These are phyloP conservation scores for Sugiyamaella pinicola DNA, from an alignment of 1,139 yeast genomes.

Conservation along the genomic window DNA sequence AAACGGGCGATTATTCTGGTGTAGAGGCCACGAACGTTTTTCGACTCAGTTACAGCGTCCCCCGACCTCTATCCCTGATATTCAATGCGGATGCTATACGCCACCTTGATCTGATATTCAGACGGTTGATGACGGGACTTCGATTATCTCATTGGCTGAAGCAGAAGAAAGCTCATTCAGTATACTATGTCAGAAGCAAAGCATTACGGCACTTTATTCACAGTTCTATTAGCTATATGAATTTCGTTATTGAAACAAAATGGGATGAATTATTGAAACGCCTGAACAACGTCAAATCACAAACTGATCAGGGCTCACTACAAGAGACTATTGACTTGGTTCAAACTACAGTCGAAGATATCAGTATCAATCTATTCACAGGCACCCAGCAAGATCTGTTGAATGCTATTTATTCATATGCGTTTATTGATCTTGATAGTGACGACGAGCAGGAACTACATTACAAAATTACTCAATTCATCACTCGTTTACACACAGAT, in stretches of 20 bases:
- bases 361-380: background rate
- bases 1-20: background rate
- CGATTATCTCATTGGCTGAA: conserved; percentile 25
- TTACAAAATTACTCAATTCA: background rate
- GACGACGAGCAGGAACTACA: background rate
- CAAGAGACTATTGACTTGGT: background rate
- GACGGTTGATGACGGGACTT: conserved; percentile 24
- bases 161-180: conserved; percentile 2
- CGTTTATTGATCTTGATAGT: background rate
- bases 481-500: background rate
- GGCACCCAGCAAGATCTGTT: background rate
- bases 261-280: conserved; percentile 18
- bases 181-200: background rate
- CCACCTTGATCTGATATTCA: conserved; percentile 24
- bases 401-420: conserved; percentile 1
- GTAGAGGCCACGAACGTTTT: conserved; percentile 6
- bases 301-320: conserved; percentile 10
- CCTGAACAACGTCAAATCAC: background rate
- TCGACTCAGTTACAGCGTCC: conserved; percentile 26
- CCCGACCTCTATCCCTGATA: conserved; percentile 29
- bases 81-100: conserved; percentile 21
- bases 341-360: conserved; percentile 4
- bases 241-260: background rate
- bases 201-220: conserved; percentile 26
- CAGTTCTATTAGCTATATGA: conserved; percentile 14